A percentile compares a stretch with the other conserved stretches of the same genome.
These are phyloP conservation scores for Clonostachys rosea DNA, from an alignment of 2,329 filamentous ascomycete species.

Conservation along the genomic window DNA sequence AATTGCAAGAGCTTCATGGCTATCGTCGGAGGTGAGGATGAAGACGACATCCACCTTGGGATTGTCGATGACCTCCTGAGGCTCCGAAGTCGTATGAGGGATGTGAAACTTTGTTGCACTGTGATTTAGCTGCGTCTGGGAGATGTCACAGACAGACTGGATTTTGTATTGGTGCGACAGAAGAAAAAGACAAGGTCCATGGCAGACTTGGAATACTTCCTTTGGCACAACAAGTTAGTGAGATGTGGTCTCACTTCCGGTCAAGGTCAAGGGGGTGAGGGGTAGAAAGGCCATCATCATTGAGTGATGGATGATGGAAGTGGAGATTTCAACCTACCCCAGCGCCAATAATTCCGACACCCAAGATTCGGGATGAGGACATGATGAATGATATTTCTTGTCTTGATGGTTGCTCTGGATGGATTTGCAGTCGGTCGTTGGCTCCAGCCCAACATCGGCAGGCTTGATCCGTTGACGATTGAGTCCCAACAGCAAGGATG, in stretches of 20 bases:
- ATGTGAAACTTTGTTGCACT: constrained; percentile 22
- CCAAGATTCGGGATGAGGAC: not conserved
- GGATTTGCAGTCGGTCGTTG: too few relatives aligned
- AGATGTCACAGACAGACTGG: constrained; percentile 45
- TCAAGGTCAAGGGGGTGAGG: not conserved
- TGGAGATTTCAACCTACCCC: constrained; percentile 1
- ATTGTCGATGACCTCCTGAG: constrained; percentile 31
- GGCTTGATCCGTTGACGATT: too few relatives aligned
- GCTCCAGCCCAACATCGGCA: too few relatives aligned
- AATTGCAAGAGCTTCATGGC: constrained; percentile 43
- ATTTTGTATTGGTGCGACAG: constrained; percentile 36
- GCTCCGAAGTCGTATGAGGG: constrained; percentile 22
- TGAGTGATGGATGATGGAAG: too few relatives aligned
- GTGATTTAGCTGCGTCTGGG: constrained; percentile 15
- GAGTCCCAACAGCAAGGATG: too few relatives aligned
- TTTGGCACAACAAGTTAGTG: not conserved
- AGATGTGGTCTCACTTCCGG: not conserved
- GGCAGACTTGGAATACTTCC: constrained; percentile 11
- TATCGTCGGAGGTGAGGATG: constrained; percentile 45
- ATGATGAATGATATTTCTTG: not conserved
- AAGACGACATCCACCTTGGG: constrained; percentile 46
- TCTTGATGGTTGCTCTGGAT: too few relatives aligned
- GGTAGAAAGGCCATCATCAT: too few relatives aligned
- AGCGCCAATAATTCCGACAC: constrained; percentile 7
- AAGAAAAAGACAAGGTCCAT: constrained; percentile 11